A percentile compares a stretch with the other conserved stretches of the same genome.
Conservation (phyloP, 108 stramenopile species). For the Nitzschia sp. region DNA sequence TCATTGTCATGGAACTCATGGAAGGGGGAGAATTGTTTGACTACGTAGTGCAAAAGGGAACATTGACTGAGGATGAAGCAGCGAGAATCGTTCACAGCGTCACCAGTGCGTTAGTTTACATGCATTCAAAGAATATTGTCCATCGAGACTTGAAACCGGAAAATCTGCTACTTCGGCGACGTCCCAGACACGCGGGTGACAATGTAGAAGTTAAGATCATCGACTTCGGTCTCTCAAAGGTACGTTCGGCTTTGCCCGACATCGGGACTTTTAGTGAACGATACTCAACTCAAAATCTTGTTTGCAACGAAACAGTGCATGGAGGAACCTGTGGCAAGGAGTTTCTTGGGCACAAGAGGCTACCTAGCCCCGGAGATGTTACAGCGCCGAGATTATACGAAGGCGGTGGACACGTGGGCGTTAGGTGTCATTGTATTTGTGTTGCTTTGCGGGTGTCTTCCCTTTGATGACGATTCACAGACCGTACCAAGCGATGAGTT, state of each 20-base stretch:
- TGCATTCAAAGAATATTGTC: conserved; percentile 95
- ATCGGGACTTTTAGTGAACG: too few species aligned
- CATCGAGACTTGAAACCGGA: conserved; percentile 98
- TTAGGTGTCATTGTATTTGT: conserved; percentile 93
- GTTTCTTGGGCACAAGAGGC: conserved; percentile 94
- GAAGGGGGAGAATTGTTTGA: conserved; percentile 99
- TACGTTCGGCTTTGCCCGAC: conserved; percentile 18
- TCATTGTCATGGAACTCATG: conserved; percentile 98
- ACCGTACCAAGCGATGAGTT: conserved; percentile 75
- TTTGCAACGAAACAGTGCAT: conserved; percentile 40
- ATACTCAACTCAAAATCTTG: not conserved
- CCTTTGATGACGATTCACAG: conserved; percentile 96
- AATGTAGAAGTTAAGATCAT: conserved; percentile 95
- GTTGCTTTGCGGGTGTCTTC: conserved; percentile 94
- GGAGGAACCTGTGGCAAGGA: conserved; percentile 76
- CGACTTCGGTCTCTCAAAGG: conserved; percentile 96
- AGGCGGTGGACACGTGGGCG: conserved; percentile 91
- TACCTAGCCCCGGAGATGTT: conserved; percentile 98
- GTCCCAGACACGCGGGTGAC: conserved; percentile 28
- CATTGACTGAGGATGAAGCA: conserved; percentile 84
- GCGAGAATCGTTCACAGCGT: conserved; percentile 87
- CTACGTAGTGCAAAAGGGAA: conserved; percentile 96
- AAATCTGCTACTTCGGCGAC: conserved; percentile 60
- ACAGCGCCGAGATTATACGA: conserved; percentile 89
- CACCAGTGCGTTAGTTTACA: conserved; percentile 92